Percentiles rank a stretch among this genome's conserved stretches.
These are phyloP conservation scores for Kodamaea fungicola DNA, from an alignment of 1,139 yeast species.

Conservation along the genomic window DNA sequence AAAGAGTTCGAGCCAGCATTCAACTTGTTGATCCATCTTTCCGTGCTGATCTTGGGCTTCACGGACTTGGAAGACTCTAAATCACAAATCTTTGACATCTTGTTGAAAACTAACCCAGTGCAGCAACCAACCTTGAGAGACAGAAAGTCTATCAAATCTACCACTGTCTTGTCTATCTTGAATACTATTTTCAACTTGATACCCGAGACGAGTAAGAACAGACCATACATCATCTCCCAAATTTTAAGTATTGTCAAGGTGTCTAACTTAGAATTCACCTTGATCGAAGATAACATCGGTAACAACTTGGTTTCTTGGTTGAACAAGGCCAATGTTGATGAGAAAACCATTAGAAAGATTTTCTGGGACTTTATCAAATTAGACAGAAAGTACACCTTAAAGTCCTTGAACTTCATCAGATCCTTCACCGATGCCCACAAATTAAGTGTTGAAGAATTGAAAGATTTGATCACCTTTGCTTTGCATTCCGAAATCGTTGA, in stretches of 20 bases:
- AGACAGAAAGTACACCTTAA: conserved; percentile 27
- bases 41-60: conserved; percentile 28
- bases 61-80: conserved; percentile 24
- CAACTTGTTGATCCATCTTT: conserved; percentile 39
- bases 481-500: conserved; percentile 42
- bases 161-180: conserved; percentile 41
- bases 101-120: conserved; percentile 34
- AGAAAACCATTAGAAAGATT: conserved; percentile 24
- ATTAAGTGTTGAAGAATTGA: conserved; percentile 27
- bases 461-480: conserved; percentile 33
- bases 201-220: conserved; percentile 30
- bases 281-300: conserved; percentile 37
- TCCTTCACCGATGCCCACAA: conserved; percentile 28
- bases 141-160: conserved; percentile 43
- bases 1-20: conserved; percentile 47
- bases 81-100: conserved; percentile 28
- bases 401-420: conserved; percentile 37
- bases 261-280: conserved; percentile 31
- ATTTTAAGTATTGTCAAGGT: conserved; percentile 32
- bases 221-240: conserved; percentile 30
- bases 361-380: conserved; percentile 42
- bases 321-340: conserved; percentile 26
- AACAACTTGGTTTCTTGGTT: conserved; percentile 38
- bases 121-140: conserved; percentile 45
- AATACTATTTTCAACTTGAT: conserved; percentile 45